Evolutionary conservation across 164 flowering plant genomes (phyloP).

Genomic region (Santalum album): DNA sequence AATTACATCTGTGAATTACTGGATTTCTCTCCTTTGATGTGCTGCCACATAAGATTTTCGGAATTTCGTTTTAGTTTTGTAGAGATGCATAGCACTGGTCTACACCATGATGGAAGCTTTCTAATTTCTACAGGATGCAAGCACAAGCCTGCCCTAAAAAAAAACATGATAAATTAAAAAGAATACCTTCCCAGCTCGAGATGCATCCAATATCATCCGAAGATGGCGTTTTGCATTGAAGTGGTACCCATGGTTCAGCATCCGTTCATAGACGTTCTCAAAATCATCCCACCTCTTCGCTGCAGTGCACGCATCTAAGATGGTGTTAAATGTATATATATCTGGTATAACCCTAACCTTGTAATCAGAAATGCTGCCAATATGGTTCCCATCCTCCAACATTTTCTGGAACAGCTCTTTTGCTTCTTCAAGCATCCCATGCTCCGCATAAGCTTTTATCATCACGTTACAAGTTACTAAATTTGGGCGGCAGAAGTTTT

Average conservation of each 20-base stretch:
- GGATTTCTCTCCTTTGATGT: no score
- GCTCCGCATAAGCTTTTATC: conserved; percentile 66
- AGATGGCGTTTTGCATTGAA: conserved; percentile 80
- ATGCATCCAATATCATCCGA: conserved; percentile 56
- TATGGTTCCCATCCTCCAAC: conserved; percentile 26
- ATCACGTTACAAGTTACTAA: conserved; percentile 77
- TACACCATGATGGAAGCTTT: no score
- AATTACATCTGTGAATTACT: no score
- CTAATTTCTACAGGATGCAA: no score
- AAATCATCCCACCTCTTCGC: conserved; percentile 75
- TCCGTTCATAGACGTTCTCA: conserved; percentile 37
- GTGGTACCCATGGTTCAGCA: conserved; percentile 64
- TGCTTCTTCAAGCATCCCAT: conserved; percentile 65
- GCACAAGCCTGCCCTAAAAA: no score
- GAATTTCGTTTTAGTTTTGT: no score
- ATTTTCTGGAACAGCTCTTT: conserved; percentile 48
- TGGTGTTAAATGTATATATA: conserved; percentile 61
- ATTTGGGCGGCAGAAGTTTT: conserved; percentile 70
- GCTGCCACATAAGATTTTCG: no score
- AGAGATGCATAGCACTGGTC: no score
- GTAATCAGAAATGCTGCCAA: conserved; percentile 27
- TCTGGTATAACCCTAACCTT: conserved; percentile 48
- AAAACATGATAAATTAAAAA: background rate
- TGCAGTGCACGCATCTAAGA: conserved; percentile 54
- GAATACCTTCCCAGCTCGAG: conserved; percentile 74